Percentiles rank a stretch among this genome's conserved stretches.
Conservation (phyloP, 2,329 filamentous ascomycete genomes). For the Rugonectria rugulosa region DNA sequence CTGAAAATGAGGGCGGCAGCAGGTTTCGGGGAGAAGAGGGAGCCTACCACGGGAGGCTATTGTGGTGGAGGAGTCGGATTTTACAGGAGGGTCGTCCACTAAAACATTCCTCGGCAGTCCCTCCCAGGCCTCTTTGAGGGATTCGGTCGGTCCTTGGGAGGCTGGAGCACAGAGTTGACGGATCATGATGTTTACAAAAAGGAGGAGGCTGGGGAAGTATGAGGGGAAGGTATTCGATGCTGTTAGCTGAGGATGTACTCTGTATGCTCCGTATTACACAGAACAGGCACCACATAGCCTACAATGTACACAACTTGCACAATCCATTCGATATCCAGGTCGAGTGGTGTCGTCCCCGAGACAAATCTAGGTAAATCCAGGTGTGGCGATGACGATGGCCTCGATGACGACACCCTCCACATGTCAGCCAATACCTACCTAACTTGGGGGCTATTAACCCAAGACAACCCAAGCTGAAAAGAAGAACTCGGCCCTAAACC, state of each 20-base stretch:
- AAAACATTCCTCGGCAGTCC: slow-evolving; percentile 9
- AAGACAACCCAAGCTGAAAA: slow-evolving; percentile 3
- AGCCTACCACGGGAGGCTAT: slow-evolving; percentile 8
- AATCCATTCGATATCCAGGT: too few species aligned
- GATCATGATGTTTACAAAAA: neutral
- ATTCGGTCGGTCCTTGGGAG: neutral
- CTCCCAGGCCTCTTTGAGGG: neutral
- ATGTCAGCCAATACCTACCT: too few species aligned
- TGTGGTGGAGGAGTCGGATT: neutral
- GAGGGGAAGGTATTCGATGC: too few species aligned
- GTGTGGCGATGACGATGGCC: slow-evolving; percentile 26
- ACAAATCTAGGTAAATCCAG: too few species aligned
- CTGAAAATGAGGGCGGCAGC: neutral
- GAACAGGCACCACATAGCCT: too few species aligned
- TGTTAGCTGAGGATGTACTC: too few species aligned
- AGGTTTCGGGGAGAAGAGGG: slow-evolving; percentile 7
- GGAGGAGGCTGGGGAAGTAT: neutral
- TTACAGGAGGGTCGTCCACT: slow-evolving; percentile 10
- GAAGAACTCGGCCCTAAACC: neutral
- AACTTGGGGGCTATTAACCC: too few species aligned
- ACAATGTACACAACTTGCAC: too few species aligned
- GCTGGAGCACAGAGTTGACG: neutral
- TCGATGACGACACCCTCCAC: slow-evolving; percentile 36
- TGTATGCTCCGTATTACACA: too few species aligned
- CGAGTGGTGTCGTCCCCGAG: too few species aligned